Conservation (phyloP, 257 asterid genomes). For the Paraleonurus japonicus region DNA sequence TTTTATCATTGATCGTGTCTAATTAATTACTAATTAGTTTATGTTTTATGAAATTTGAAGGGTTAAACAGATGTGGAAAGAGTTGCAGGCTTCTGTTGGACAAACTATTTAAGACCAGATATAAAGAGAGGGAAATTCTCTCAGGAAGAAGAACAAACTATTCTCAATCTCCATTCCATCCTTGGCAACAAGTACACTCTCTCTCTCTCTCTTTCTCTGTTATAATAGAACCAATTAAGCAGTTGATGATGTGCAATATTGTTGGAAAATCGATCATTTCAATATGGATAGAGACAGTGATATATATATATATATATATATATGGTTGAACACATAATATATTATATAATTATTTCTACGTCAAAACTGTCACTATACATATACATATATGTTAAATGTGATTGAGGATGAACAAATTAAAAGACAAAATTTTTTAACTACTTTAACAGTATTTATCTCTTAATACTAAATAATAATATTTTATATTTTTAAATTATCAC, state of each 20-base stretch:
- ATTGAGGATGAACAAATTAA: no score
- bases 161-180: constrained; percentile 74
- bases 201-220: not conserved
- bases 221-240: not conserved
- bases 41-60: constrained; percentile 27
- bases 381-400: no score
- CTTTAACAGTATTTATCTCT: no score
- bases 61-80: constrained; percentile 80
- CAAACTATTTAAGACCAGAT: constrained; percentile 78
- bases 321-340: not conserved
- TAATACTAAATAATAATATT: no score
- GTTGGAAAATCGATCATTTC: not conserved
- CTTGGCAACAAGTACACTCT: constrained; percentile 72
- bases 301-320: no score
- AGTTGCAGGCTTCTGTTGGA: constrained; percentile 91
- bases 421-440: no score
- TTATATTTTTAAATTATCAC: no score
- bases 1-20: not conserved
- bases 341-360: not conserved
- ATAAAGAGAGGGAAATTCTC: constrained; percentile 83
- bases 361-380: not conserved
- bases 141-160: constrained; percentile 75
- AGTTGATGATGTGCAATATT: not conserved
- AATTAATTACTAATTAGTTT: no score
- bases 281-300: not conserved